Conservation (phyloP, 352 stramenopile species). For the Blastocystis sp. region DNA sequence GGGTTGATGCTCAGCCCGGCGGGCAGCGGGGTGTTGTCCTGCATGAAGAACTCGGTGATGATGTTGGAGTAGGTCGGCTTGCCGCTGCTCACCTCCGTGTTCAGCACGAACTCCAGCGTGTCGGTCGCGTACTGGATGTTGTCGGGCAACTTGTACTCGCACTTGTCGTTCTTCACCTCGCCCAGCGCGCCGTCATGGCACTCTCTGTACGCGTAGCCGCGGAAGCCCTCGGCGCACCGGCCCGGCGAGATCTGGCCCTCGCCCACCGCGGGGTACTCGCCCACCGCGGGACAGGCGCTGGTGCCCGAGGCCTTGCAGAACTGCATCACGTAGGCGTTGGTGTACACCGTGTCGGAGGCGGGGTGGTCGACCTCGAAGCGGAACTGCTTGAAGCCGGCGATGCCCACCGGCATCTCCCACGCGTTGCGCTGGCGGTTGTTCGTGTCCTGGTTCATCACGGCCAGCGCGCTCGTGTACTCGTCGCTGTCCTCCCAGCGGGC, state of each 20-base stretch:
- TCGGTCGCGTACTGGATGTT: background rate
- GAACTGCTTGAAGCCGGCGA: background rate
- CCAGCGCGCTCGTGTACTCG: background rate
- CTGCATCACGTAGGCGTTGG: background rate
- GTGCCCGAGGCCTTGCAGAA: slow-evolving; percentile 40
- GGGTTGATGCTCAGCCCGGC: slow-evolving; percentile 26
- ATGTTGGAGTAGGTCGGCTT: slow-evolving; percentile 10
- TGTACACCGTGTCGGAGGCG: background rate
- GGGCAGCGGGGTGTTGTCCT: background rate
- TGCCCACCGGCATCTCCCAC: background rate
- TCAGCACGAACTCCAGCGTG: slow-evolving; percentile 10
- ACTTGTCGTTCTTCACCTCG: slow-evolving; percentile 36
- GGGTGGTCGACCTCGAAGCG: background rate
- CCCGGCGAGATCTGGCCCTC: slow-evolving; percentile 8
- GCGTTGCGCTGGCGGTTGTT: background rate
- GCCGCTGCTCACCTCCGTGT: slow-evolving; percentile 41
- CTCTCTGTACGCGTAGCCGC: slow-evolving; percentile 50
- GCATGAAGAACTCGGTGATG: slow-evolving; percentile 49
- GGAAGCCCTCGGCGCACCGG: slow-evolving; percentile 10
- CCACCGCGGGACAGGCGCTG: slow-evolving; percentile 2
- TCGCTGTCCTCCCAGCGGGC: background rate
- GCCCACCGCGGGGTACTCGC: slow-evolving; percentile 31
- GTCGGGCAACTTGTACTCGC: background rate
- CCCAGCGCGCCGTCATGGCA: slow-evolving; percentile 27
- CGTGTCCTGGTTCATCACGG: background rate